Evolutionary conservation across 1,139 yeast genomes (phyloP).

Genomic region (Debaryomyces sp.): DNA sequence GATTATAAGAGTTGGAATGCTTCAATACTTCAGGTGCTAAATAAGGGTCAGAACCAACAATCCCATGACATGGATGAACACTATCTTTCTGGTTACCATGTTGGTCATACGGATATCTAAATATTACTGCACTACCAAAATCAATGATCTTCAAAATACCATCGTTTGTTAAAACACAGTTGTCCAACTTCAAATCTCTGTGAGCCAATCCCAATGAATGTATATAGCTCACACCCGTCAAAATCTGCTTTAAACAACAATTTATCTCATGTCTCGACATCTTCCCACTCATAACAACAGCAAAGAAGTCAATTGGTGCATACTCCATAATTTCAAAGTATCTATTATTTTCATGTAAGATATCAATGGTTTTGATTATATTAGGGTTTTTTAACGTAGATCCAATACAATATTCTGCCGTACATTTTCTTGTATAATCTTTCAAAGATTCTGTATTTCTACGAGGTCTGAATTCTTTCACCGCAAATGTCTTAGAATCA

Average conservation of each 20-base stretch:
- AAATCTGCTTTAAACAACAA: conserved; percentile 86
- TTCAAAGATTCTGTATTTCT: conserved; percentile 81
- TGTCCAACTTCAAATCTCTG: conserved; percentile 91
- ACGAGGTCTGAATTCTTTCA: conserved; percentile 90
- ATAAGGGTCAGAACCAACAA: conserved; percentile 97
- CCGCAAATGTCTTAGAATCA: conserved; percentile 89
- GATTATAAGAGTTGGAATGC: conserved; percentile 72
- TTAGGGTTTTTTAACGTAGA: conserved; percentile 88
- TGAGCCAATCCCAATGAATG: conserved; percentile 93
- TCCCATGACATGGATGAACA: conserved; percentile 83
- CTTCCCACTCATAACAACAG: conserved; percentile 95
- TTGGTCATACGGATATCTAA: conserved; percentile 84
- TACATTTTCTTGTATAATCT: conserved; percentile 92
- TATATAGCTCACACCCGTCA: conserved; percentile 80
- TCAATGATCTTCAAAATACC: conserved; percentile 93
- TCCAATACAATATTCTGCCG: conserved; percentile 96
- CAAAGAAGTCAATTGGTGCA: conserved; percentile 94
- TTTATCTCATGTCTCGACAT: conserved; percentile 85
- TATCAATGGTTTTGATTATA: conserved; percentile 90
- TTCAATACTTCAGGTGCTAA: conserved; percentile 93
- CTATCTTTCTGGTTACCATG: conserved; percentile 49
- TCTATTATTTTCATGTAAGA: conserved; percentile 81
- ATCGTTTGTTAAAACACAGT: conserved; percentile 83
- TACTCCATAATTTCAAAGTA: conserved; percentile 97
- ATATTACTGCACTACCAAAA: conserved; percentile 95